Conservation (phyloP, 2,329 filamentous ascomycete genomes). For the Fusarium aywerte region DNA sequence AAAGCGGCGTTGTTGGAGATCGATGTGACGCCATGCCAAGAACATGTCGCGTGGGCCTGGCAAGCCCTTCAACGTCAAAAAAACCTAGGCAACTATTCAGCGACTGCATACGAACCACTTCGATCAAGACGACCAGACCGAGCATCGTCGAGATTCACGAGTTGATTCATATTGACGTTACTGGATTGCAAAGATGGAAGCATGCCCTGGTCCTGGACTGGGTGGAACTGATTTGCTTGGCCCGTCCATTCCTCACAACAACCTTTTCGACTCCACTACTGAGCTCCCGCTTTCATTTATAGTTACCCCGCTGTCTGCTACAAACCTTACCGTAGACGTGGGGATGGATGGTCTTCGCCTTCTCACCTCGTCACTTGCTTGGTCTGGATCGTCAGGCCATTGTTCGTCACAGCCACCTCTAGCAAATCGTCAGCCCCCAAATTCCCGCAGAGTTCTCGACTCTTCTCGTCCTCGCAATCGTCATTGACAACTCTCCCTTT, state of each 20-base stretch:
- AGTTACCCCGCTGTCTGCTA: constrained; percentile 46
- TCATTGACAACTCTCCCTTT: constrained; percentile 23
- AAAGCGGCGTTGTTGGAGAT: constrained; percentile 17
- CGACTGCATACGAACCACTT: background rate
- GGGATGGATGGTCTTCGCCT: constrained; percentile 40
- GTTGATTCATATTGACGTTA: background rate
- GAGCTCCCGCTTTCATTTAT: constrained; percentile 30
- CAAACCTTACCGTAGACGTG: constrained; percentile 40
- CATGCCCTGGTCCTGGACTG: background rate
- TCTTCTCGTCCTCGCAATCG: constrained; percentile 14
- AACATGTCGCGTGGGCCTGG: constrained; percentile 1
- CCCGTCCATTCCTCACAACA: constrained; percentile 27
- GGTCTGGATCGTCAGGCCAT: constrained; percentile 46
- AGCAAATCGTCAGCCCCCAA: constrained; percentile 36
- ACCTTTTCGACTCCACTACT: constrained; percentile 40
- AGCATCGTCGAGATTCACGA: background rate
- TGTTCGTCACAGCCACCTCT: constrained; percentile 43
- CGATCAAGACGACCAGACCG: background rate
- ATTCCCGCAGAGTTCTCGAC: constrained; percentile 43
- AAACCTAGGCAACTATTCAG: background rate
- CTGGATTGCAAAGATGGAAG: background rate
- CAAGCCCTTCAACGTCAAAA: background rate
- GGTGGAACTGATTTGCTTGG: constrained; percentile 36
- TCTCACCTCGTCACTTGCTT: constrained; percentile 36
- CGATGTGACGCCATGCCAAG: constrained; percentile 24